These are phyloP conservation scores for Crucihimalaya himalaica DNA, from an alignment of 345 rosid genomes.

Conservation along the genomic window DNA sequence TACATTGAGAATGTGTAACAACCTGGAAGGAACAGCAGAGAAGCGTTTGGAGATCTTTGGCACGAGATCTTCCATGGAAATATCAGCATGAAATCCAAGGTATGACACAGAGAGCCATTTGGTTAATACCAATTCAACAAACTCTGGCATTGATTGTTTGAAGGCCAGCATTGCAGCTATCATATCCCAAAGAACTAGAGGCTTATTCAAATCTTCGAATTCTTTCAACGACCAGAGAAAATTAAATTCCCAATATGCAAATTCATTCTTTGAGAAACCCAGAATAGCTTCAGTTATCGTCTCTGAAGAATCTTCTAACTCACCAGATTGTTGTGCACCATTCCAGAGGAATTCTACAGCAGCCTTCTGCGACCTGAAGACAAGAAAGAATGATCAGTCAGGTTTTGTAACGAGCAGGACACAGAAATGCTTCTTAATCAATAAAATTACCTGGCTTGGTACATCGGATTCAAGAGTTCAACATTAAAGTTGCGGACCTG, in stretches of 20 bases:
- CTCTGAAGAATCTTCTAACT: slow-evolving; percentile 39
- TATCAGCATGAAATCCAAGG: slow-evolving; percentile 45
- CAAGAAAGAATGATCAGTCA: slow-evolving; percentile 4
- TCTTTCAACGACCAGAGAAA: slow-evolving; percentile 69
- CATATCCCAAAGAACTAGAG: slow-evolving; percentile 83
- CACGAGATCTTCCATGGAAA: slow-evolving; percentile 49
- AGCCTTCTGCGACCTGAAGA: slow-evolving; percentile 77
- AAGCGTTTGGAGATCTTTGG: slow-evolving; percentile 46
- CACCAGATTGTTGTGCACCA: slow-evolving; percentile 67
- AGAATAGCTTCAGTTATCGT: slow-evolving; percentile 46
- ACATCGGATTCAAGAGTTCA: slow-evolving; percentile 79
- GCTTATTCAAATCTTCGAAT: slow-evolving; percentile 49
- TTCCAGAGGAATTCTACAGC: slow-evolving; percentile 88
- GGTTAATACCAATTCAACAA: slow-evolving; percentile 52
- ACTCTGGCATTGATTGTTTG: slow-evolving; percentile 60
- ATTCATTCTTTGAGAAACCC: slow-evolving; percentile 53
- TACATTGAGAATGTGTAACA: slow-evolving; percentile 72
- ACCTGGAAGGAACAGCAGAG: slow-evolving; percentile 58
- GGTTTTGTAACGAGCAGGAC: slow-evolving; percentile 7
- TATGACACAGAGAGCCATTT: slow-evolving; percentile 69
- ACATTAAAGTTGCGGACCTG: slow-evolving; percentile 84
- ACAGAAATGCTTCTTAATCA: background rate
- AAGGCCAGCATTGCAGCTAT: slow-evolving; percentile 71
- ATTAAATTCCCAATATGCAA: slow-evolving; percentile 66
- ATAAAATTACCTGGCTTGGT: slow-evolving; percentile 67